Base-by-base conservation (phyloP, 139 green algal genomes). In the Picochlorum sp. region DNA sequence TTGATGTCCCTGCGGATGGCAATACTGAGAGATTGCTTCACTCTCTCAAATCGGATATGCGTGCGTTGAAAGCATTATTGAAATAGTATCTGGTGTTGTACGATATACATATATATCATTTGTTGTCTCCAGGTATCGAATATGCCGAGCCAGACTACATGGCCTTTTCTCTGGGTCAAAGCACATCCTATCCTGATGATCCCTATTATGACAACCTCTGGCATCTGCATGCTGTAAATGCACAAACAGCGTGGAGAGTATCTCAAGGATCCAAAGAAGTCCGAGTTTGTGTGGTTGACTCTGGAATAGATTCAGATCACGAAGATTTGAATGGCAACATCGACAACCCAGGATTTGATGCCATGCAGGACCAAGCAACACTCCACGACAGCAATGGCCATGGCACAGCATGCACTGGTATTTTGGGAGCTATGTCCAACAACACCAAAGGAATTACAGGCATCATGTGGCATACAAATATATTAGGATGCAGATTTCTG, bases 401-500 rank as follows among this genome's bases (percentile, higher is more conserved):
- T 21, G 56, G 56, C 14, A 62, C 28, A 1, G 34, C 52, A 4
- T 24, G 14, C n/a, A 10, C 61, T 66, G 61, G 61, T 16, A 20
- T 66, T 8, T 21, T 58, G n/a, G 61, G 24, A 44, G 61, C 61
- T 32, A 28, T 71, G 38, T 62, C 34, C 16, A 75, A 75, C 24
- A 75, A 75, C 20, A 11, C 5, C 16, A 18, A 16, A 5, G 69
- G 69, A 21, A 47, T 75, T n/a, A 28, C 61, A 2, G 69, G 69
- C 10, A 32, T 41, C 3, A 41, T 50, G 4, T 69, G 61, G 60
- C 21, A 46, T 3, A 15, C 69, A 18, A 24, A 21, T 45, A 18
- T 75, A 24, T 62, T 75, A 54, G 51, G 34, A 34, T 75, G 69
- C 45, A 71, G 68, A 37, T 65, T 65, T 37, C 34, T 75, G 37